Percentiles rank a stretch among this genome's conserved stretches.
Conservation (phyloP, 768 basidiomycete genomes). For the Termitomyces sp. region DNA sequence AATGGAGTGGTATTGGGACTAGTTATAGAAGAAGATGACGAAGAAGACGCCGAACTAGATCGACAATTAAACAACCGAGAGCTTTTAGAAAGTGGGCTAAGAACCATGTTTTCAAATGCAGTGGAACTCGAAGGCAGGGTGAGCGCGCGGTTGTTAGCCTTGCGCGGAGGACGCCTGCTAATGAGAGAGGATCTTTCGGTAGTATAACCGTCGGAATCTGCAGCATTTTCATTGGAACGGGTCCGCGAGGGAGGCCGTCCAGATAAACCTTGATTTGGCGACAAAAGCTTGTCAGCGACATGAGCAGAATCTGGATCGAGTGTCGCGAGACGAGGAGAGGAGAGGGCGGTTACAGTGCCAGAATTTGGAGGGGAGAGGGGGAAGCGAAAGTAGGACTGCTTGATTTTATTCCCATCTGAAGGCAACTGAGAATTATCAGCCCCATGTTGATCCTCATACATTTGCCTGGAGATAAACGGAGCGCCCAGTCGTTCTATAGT, state of each 20-base stretch:
- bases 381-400: conserved; percentile 28
- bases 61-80: conserved; percentile 27
- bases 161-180: conserved; percentile 21
- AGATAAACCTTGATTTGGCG: conserved; percentile 12
- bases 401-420: conserved; percentile 15
- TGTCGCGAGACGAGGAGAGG: conserved; percentile 29
- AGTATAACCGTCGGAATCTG: conserved; percentile 40
- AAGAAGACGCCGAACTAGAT: conserved; percentile 25
- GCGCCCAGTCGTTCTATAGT: background rate
- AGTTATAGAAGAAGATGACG: conserved; percentile 28
- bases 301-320: conserved; percentile 20
- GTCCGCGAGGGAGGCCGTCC: conserved; percentile 21
- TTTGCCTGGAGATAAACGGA: conserved; percentile 11
- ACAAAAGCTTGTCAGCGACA: conserved; percentile 14
- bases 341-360: conserved; percentile 29
- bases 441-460: conserved; percentile 13
- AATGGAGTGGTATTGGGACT: conserved; percentile 20
- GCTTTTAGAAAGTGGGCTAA: conserved; percentile 24
- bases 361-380: conserved; percentile 45
- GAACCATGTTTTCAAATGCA: conserved; percentile 2
- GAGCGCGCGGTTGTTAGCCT: conserved; percentile 28
- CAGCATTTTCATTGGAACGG: conserved; percentile 22
- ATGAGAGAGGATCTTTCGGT: conserved; percentile 32
- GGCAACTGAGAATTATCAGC: conserved; percentile 3
- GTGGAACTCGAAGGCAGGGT: conserved; percentile 28